Conservation (phyloP, 805 yeast species). For the Candida coleopterorum region DNA sequence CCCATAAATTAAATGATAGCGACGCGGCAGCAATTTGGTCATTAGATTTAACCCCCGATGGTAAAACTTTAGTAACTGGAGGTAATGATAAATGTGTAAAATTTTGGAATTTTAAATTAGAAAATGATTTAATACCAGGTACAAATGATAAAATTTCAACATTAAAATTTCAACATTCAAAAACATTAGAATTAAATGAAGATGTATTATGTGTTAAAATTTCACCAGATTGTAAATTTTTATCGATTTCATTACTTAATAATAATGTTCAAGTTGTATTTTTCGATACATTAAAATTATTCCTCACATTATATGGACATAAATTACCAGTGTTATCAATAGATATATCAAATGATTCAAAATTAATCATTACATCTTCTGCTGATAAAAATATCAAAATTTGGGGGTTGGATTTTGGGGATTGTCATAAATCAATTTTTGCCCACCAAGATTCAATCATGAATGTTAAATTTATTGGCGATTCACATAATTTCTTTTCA, state of each 20-base stretch:
- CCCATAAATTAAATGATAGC: slow-evolving; percentile 44
- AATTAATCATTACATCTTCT: slow-evolving; percentile 83
- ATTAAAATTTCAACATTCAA: slow-evolving; percentile 64
- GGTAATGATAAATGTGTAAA: slow-evolving; percentile 89
- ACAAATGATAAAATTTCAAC: slow-evolving; percentile 46
- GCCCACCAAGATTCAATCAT: slow-evolving; percentile 96
- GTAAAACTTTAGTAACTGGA: slow-evolving; percentile 80
- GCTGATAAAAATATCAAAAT: slow-evolving; percentile 97
- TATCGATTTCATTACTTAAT: slow-evolving; percentile 84
- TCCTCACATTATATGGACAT: slow-evolving; percentile 88
- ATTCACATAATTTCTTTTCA: slow-evolving; percentile 85
- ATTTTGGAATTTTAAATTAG: slow-evolving; percentile 81
- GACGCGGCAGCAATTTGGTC: slow-evolving; percentile 63
- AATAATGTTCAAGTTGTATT: slow-evolving; percentile 95
- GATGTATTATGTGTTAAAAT: slow-evolving; percentile 77
- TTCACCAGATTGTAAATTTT: slow-evolving; percentile 70
- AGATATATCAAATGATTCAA: slow-evolving; percentile 86
- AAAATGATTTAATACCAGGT: slow-evolving; percentile 67
- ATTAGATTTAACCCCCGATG: slow-evolving; percentile 80
- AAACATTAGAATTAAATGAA: slow-evolving; percentile 80
- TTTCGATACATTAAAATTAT: slow-evolving; percentile 81
- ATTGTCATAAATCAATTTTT: slow-evolving; percentile 93
- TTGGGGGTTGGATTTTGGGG: slow-evolving; percentile 99
- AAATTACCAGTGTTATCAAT: slow-evolving; percentile 90
- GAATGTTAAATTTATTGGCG: slow-evolving; percentile 79